These are phyloP conservation scores for Dactylonectria macrodidyma DNA, from an alignment of 2,329 filamentous ascomycete species.

Conservation along the genomic window DNA sequence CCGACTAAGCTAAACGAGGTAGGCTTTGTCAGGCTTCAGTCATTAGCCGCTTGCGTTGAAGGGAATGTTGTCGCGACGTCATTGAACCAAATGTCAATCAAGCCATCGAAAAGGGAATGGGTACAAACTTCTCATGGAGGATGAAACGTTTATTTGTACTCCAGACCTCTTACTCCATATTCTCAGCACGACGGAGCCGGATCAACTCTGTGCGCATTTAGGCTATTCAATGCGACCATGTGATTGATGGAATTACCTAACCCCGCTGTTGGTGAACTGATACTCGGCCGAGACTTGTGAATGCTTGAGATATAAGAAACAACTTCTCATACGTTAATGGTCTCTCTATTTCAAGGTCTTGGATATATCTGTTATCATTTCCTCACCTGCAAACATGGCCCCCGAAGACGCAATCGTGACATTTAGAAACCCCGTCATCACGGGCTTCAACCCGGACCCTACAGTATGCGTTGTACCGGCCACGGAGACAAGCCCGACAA, in stretches of 20 bases:
- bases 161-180: background rate
- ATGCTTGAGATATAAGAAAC: background rate
- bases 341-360: background rate
- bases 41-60: too few species aligned
- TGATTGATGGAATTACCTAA: slow-evolving; percentile 14
- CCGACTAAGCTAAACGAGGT: too few species aligned
- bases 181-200: background rate
- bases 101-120: too few species aligned
- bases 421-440: slow-evolving; percentile 68
- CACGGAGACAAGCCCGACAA: slow-evolving; percentile 46
- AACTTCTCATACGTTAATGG: background rate
- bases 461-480: slow-evolving; percentile 60
- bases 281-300: background rate
- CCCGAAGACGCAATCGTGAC: slow-evolving; percentile 3
- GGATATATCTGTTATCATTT: too few species aligned
- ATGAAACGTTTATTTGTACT: too few species aligned
- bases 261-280: slow-evolving; percentile 10
- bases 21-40: too few species aligned
- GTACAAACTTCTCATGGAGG: too few species aligned
- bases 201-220: background rate
- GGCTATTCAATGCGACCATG: background rate
- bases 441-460: slow-evolving; percentile 75
- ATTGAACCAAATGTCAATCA: too few species aligned
- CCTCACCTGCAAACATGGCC: slow-evolving; percentile 18
- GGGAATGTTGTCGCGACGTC: too few species aligned